These are phyloP conservation scores for Penicillium sp. DNA, from an alignment of 2,329 filamentous ascomycete genomes.

Conservation along the genomic window DNA sequence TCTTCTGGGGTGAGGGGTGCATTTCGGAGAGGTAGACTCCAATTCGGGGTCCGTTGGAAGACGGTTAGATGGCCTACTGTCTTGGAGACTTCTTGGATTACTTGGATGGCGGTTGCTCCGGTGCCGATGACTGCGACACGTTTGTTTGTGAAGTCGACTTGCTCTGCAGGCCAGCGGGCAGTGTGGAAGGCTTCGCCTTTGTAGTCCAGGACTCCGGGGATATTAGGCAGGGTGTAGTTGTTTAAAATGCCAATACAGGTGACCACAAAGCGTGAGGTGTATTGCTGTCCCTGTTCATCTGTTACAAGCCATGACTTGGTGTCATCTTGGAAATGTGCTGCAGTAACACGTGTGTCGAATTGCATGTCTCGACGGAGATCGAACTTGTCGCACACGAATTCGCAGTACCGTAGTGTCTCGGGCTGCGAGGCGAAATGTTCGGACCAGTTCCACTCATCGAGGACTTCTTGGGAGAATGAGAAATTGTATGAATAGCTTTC, in stretches of 20 bases:
- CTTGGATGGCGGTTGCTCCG: conserved; percentile 45
- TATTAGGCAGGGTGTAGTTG: conserved; percentile 24
- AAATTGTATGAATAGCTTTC: conserved; percentile 48
- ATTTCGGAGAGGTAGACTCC: conserved; percentile 26
- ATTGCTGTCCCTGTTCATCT: not conserved
- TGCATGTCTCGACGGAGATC: conserved; percentile 10
- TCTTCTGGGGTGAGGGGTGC: not conserved
- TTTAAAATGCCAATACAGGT: conserved; percentile 16
- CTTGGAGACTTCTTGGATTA: conserved; percentile 25
- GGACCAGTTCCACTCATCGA: conserved; percentile 14
- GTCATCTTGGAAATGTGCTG: conserved; percentile 5
- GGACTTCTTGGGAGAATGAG: not conserved
- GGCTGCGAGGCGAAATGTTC: conserved; percentile 12
- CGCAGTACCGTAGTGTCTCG: conserved; percentile 13
- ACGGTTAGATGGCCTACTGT: conserved; percentile 20
- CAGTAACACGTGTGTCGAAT: conserved; percentile 6
- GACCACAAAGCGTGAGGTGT: conserved; percentile 5
- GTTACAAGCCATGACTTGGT: conserved; percentile 1
- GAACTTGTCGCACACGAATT: conserved; percentile 5
- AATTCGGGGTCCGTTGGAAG: conserved; percentile 29
- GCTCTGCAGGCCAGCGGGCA: conserved; percentile 26
- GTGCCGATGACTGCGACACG: conserved; percentile 46
- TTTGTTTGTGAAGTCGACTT: conserved; percentile 29
- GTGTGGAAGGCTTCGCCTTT: conserved; percentile 27
- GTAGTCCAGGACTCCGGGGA: conserved; percentile 25